Base-by-base conservation (phyloP, 2,329 filamentous ascomycete species). In the Exophiala oligosperma region DNA sequence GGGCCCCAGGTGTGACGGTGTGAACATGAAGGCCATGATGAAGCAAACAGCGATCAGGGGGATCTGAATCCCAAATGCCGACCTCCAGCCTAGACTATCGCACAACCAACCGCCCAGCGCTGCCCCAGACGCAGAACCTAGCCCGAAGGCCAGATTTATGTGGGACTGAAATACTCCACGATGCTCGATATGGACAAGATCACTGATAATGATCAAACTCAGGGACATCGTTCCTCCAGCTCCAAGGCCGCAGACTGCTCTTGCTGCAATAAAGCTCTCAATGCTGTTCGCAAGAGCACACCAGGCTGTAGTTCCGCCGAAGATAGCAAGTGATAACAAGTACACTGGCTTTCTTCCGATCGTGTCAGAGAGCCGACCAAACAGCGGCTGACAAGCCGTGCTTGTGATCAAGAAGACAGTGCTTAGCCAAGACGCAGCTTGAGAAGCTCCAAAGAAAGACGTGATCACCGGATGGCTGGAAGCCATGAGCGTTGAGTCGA, bases 401-500 rank as follows among this genome's bases (percentile, higher is more conserved):
- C 85, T 89, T 0, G 89, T 91, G 40, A 93, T 79, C 32, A 73
- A 74, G 64, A 92, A 93, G 0, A 88, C 84, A 0, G 90, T 93
- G 1, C 89, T 91, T 3, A 93, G 79, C 90, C 90, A 94, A 1
- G 89, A 91, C 2, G 90, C 90, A 49, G 85, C 85, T 71, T 93
- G 91, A 35, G 89, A 89, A 50, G 88, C 83, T 60, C 86, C 77
- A 72, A 93, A 93, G 71, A 92, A 85, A 0, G 88, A 91, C 0
- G 89, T 92, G 61, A 93, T 91, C 56, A 90, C 88, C 0, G 90
- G 89, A 71, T 94, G 90, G 43, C 83, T 87, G 2, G 88, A 91
- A 4, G 89, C 89, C 89, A 93, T 92, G 64, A 93, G 82, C 3
- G 89, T 93, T 9, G 84, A 82, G 75, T 93, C 90, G 68, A 93